Evolutionary conservation across 495 filamentous ascomycete genomes (phyloP).

Genomic region (Aeminium ludgeri): DNA sequence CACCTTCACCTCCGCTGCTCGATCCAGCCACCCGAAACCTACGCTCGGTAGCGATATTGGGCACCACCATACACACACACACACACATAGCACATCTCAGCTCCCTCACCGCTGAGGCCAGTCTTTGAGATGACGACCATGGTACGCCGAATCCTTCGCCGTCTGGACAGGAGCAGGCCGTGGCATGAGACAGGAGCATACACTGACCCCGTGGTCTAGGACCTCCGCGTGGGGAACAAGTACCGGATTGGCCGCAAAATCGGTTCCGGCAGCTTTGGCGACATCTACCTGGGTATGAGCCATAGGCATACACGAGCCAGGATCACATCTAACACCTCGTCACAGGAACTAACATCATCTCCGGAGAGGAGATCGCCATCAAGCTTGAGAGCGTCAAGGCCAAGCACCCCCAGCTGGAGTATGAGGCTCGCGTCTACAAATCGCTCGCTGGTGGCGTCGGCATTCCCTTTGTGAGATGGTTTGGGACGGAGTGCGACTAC

Average conservation of each 20-base stretch:
- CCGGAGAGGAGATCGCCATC: constrained; percentile 98
- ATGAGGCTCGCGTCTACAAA: constrained; percentile 99
- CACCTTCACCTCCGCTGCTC: background rate
- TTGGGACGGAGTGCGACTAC: constrained; percentile 99
- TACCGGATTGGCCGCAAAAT: constrained; percentile 99
- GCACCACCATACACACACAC: constrained; percentile 4
- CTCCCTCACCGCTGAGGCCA: constrained; percentile 9
- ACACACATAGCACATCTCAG: background rate
- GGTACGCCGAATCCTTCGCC: constrained; percentile 6
- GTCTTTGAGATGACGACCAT: constrained; percentile 16
- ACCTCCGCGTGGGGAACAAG: constrained; percentile 98
- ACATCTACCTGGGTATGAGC: constrained; percentile 81
- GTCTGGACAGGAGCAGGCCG: background rate
- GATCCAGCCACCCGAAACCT: background rate
- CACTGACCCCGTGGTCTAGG: constrained; percentile 34
- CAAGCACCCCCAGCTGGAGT: constrained; percentile 98
- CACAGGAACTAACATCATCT: constrained; percentile 96
- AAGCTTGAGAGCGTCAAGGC: constrained; percentile 99
- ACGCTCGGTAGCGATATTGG: constrained; percentile 10
- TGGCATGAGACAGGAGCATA: background rate
- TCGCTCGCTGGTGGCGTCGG: constrained; percentile 95
- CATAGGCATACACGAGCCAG: background rate
- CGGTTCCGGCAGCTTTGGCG: constrained; percentile 94
- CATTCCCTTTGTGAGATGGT: constrained; percentile 99
- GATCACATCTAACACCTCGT: constrained; percentile 8